Percentiles rank a stretch among this genome's conserved stretches.
Evolutionary conservation across 192 early-diverging fungal genomes (phyloP).

Genomic region (Mortierella claussenii): DNA sequence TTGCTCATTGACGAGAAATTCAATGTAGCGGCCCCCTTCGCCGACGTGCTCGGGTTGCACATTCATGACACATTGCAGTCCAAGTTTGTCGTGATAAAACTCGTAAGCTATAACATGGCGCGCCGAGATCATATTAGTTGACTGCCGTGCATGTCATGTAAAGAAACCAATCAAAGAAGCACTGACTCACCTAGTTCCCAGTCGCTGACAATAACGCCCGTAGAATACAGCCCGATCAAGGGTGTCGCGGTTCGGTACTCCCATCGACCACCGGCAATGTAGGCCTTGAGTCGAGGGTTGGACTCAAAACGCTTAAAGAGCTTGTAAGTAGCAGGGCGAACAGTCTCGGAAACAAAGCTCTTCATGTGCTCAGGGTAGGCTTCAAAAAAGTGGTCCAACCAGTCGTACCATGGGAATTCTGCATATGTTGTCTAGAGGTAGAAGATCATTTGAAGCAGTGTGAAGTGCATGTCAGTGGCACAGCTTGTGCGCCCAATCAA

Average conservation of each 20-base stretch:
- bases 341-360: constrained; percentile 17
- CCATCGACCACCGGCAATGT: constrained; percentile 47
- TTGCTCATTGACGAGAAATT: constrained; percentile 12
- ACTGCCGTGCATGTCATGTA: too few relatives aligned
- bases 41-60: neutral
- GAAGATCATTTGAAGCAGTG: too few relatives aligned
- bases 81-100: constrained; percentile 35
- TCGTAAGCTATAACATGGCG: constrained; percentile 13
- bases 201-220: constrained; percentile 18
- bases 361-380: constrained; percentile 32
- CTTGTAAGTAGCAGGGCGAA: constrained; percentile 29
- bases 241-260: constrained; percentile 21
- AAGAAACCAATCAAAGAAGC: too few relatives aligned
- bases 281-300: constrained; percentile 34
- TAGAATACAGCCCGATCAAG: constrained; percentile 20
- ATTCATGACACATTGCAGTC: constrained; percentile 16
- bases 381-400: constrained; percentile 17
- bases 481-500: too few relatives aligned
- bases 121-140: neutral
- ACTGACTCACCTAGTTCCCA: constrained; percentile 18
- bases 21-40: constrained; percentile 19
- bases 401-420: constrained; percentile 39
- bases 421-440: constrained; percentile 43
- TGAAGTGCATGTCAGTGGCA: too few relatives aligned
- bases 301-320: constrained; percentile 24